These are phyloP conservation scores for Leccinum solheimii DNA, from an alignment of 1,284 basidiomycete genomes.

Conservation along the genomic window DNA sequence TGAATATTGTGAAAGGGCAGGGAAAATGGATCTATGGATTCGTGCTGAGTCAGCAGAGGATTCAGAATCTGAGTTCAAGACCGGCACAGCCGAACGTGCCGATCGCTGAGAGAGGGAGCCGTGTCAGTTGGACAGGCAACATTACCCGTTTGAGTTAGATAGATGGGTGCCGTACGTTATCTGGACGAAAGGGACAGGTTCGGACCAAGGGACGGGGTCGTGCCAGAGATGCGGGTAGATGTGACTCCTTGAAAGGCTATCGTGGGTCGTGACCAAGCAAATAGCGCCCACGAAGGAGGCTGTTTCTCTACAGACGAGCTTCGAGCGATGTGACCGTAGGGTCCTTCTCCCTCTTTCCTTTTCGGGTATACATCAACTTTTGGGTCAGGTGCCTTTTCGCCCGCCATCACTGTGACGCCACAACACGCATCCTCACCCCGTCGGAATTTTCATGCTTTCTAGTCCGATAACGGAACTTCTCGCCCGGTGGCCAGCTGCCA, in stretches of 20 bases:
- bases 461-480: slow-evolving; percentile 40
- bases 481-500: slow-evolving; percentile 25
- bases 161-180: slow-evolving; percentile 35
- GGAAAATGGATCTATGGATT: slow-evolving; percentile 16
- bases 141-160: slow-evolving; percentile 35
- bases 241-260: slow-evolving; percentile 36
- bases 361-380: slow-evolving; percentile 25
- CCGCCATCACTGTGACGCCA: slow-evolving; percentile 38
- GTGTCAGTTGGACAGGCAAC: slow-evolving; percentile 37
- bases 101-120: slow-evolving; percentile 30
- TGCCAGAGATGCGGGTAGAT: slow-evolving; percentile 29
- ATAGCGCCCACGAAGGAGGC: slow-evolving; percentile 27
- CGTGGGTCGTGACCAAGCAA: slow-evolving; percentile 28
- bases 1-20: not conserved
- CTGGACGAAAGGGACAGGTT: slow-evolving; percentile 20
- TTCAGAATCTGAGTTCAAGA: slow-evolving; percentile 21
- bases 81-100: slow-evolving; percentile 33
- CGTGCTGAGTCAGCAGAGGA: slow-evolving; percentile 27
- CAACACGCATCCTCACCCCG: slow-evolving; percentile 38
- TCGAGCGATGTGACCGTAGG: slow-evolving; percentile 38
- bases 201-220: slow-evolving; percentile 14
- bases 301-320: slow-evolving; percentile 17
- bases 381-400: slow-evolving; percentile 34
- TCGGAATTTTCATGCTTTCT: slow-evolving; percentile 38
- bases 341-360: slow-evolving; percentile 23